Evolutionary conservation across 2,329 filamentous ascomycete species (phyloP), one percentile per base, ranked within the genome.

Genomic region (Fusarium veterinarium): DNA sequence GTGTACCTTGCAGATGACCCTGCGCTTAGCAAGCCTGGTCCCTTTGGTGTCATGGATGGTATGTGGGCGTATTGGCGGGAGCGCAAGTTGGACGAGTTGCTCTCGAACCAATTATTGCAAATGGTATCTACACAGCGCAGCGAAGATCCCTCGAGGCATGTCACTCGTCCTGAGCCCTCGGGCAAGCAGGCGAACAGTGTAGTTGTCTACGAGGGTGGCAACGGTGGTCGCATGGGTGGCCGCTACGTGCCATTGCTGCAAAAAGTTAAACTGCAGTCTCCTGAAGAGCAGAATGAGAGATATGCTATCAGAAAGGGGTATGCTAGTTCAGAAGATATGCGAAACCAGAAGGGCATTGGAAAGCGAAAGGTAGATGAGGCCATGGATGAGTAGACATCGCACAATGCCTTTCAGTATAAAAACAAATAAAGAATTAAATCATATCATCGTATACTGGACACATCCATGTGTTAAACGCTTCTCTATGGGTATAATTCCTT

Each of bases 11-110:
- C 93, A 46, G 93, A 95, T 71, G 88, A 91, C 42, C 80, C 81
- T 56, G 84, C 84, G 25, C 80, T 85, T 40, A 86, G 87, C 72
- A 91, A 92, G 80, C 91, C 90, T 77, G 92, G 92, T 2, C 80
- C 87, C 57, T 85, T 87, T 71, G 90, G 92, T 33, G 84, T 95
- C 40, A 87, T 95, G 72, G 92, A 94, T 73, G 88, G 91, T 65
- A 80, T 97, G 52, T 99, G 96, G 96, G 86, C 88, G 68, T 84
- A 91, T 28, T 99, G 96, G 95, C 89, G 93, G 67, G 89, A 91
- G 78, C 87, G 89, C 60, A 97, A 97, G 85, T 93, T 98, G 74
- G 95, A 98, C 77, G 96, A 98, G 85, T 85, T 97, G 58, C 85
- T 99, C 62, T 91, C 94, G 0, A 91, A 89, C 66, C 89, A 90